Evolutionary conservation across 2,329 filamentous ascomycete species (phyloP), one percentile per base, ranked within the genome.

Genomic region (Hymenoscyphus linearis): DNA sequence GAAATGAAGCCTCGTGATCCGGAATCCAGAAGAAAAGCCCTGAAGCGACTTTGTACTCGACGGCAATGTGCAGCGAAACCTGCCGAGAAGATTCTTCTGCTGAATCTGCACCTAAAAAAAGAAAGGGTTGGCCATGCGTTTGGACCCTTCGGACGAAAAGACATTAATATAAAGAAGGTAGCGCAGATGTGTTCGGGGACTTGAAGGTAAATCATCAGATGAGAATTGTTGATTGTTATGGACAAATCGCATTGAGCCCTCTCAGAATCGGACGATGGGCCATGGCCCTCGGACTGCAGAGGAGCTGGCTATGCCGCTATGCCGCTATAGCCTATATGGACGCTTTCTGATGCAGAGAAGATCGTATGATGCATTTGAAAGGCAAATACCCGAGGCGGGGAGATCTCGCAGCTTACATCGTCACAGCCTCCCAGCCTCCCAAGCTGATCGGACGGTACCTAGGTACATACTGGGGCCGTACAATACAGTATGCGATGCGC

Each of bases 11-110:
- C 66, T 66, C 58, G 64, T 67, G 62, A 64, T 47, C 53, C 31
- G 59, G 57, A 66, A 35, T 58, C 34, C 22, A 55, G 25, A 25
- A 25, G 13, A 26, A 55, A 57, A 52, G n/a, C n/a, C n/a, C n/a
- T n/a, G n/a, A n/a, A n/a, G 65, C 44, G 59, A 64, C 52, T 61
- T 60, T 59, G 60, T 55, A 58, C 50, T 54, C 54, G 61, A 44
- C 64, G 67, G 65, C 27, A 55, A 58, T 37, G 37, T 62, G 60
- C 66, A 66, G 62, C n/a, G 60, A 58, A 34, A 61, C 27, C 35
- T 62, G 59, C 58, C 62, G 52, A 61, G 59, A 55, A 60, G 47
- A 34, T 52, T 35, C 47, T 47, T 47, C 22, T 22, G 6, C 37
- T n/a, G n/a, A n/a, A n/a, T 52, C 22, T 47, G 27, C 26, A 18